Evolutionary conservation across 495 filamentous ascomycete genomes (phyloP), one percentile per base, ranked within the genome.

Genomic region (Gamarada debralockiae): DNA sequence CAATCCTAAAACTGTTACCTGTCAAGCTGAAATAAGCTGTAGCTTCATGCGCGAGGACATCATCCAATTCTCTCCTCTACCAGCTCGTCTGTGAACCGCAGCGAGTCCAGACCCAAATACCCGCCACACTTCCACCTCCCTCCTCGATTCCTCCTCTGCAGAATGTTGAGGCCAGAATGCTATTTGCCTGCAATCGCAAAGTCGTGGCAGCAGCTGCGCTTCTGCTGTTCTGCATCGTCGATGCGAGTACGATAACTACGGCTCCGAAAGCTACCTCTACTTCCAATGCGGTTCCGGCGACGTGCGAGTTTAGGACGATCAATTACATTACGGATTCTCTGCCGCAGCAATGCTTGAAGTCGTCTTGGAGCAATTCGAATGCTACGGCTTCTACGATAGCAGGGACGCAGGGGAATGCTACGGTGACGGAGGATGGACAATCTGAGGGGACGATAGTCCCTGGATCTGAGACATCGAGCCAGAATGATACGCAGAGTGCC

Each of bases 241-340:
- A 43, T 31, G 42, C 52, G 20, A 56, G 50, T 22, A 44, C 56
- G 37, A 59, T 63, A 39, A 53, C 59, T 2, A 53, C 41, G 3
- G 33, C 53, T 7, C 53, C 60, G 12, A 50, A 44, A 25, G 15
- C 59, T 8, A 38, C 40, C 5, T 23, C 43, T 8, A n/a, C 22
- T 8, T 7, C 13, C 15, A 31, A 34, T 7, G 39, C 20, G 18
- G 18, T n/a, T 29, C 9, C 45, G n/a, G 48, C 41, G 27, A 80
- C 78, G 13, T 92, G 88, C 69, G 78, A 81, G 49, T 80, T 73
- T 53, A 72, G 77, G 55, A 88, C 85, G 3, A 80, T 87, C 53
- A 92, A 92, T 66, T 90, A 90, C 68, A 87, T 92, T 52, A 90
- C 87, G 13, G 84, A 90, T 58, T 80, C 79, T 8, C 69, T 92